Evolutionary conservation across 495 filamentous ascomycete genomes (phyloP), one percentile per base, ranked within the genome.

Genomic region (Arthonia radiata): DNA sequence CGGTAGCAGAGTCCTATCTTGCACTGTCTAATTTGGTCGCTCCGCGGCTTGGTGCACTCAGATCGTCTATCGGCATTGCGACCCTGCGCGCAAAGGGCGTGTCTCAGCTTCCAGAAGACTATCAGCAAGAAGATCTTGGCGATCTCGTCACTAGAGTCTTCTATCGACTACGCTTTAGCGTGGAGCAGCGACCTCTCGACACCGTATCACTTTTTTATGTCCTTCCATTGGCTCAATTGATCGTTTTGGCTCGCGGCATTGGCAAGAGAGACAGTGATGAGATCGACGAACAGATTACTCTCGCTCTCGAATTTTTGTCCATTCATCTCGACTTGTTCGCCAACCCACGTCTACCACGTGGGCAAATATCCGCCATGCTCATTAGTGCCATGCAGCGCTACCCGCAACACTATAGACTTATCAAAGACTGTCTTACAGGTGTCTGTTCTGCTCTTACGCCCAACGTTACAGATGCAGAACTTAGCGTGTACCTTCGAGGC

Each of bases 121-220:
- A 81, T 34, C 57, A 71, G 30, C 51, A 73, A 31, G 86, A 93
- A 46, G 67, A 73, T 18, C 53, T 94, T 25, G 77, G 76, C 32
- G 73, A 86, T 25, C 64, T 92, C 3, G 59, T 89, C 8, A 93
- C 83, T 11, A 64, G 86, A 45, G 65, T 94, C 5, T 55, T 97
- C 9, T 93, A 93, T 45, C 71, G 82, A 17, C 48, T 97, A 24
- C 72, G 81, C 12, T 89, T 92, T 42, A 59, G 79, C 29, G 75
- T 75, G 8, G 86, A 92, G 42, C 86, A 94, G 42, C 65, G 80
- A 2, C 78, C 82, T 3, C 79, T 94, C 33, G 89, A 94, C 41
- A 56, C 59, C 2, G 65, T 81, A 3, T 78, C 83, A 2, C 53
- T 94, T 13, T 73, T 71, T 27, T 97, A 93, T 38, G 61, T 86